These are phyloP conservation scores for Pseudogymnoascus sp. DNA, from an alignment of 2,329 filamentous ascomycete species.

Conservation along the genomic window DNA sequence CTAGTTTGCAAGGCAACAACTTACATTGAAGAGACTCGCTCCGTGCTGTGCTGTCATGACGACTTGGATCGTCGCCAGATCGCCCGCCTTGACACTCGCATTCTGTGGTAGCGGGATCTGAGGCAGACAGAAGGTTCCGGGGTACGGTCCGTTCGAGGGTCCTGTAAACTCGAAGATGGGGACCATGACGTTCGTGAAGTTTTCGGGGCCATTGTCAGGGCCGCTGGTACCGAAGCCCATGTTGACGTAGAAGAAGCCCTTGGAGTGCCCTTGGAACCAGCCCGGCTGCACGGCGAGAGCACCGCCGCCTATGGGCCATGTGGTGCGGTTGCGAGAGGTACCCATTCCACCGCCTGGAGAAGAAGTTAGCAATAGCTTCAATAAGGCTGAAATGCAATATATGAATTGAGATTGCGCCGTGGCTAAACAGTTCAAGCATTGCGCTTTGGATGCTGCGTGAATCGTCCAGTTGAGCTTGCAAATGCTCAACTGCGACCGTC, in stretches of 20 bases:
- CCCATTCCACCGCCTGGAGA: constrained; percentile 71
- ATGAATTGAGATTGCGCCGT: not conserved
- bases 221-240: constrained; percentile 70
- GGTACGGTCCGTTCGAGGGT: constrained; percentile 74
- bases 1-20: constrained; percentile 12
- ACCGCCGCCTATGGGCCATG: constrained; percentile 82
- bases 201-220: constrained; percentile 54
- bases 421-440: not conserved
- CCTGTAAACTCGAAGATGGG: constrained; percentile 75
- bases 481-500: not conserved
- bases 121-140: constrained; percentile 79
- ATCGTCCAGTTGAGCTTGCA: not conserved
- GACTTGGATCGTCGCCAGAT: constrained; percentile 83
- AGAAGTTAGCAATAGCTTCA: constrained; percentile 11
- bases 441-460: not conserved
- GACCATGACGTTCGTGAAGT: constrained; percentile 82
- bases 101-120: constrained; percentile 77
- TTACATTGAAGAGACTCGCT: constrained; percentile 55
- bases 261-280: constrained; percentile 86
- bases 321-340: constrained; percentile 73
- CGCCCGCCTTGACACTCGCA: constrained; percentile 64
- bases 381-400: not conserved
- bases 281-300: constrained; percentile 87
- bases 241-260: constrained; percentile 83
- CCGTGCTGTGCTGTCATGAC: constrained; percentile 79